Conservation (phyloP, 768 basidiomycete species). For the Cyclocybe aegerita region DNA sequence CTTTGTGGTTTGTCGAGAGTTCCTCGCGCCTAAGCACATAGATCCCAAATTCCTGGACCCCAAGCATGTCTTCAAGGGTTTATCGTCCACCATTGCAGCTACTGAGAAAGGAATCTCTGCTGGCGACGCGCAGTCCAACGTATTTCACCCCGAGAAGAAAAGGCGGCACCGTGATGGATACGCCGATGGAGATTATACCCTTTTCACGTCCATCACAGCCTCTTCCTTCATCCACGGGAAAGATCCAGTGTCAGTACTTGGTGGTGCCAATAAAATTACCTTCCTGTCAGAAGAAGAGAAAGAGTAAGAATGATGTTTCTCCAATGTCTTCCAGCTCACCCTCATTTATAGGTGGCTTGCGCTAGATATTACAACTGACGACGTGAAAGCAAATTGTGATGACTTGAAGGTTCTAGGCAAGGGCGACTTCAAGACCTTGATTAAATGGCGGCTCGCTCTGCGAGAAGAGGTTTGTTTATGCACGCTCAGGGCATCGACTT, state of each 20-base stretch:
- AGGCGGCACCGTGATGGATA: slow-evolving; percentile 92
- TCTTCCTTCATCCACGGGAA: slow-evolving; percentile 64
- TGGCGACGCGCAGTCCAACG: slow-evolving; percentile 79
- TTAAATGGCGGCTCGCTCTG: slow-evolving; percentile 88
- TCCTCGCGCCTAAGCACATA: slow-evolving; percentile 91
- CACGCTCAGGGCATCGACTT: background rate
- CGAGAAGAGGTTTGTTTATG: slow-evolving; percentile 76
- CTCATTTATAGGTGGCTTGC: slow-evolving; percentile 61
- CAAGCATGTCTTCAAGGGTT: slow-evolving; percentile 95
- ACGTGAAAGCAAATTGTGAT: slow-evolving; percentile 79
- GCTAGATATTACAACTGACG: slow-evolving; percentile 69
- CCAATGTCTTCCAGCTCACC: slow-evolving; percentile 2
- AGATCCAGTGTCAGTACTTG: slow-evolving; percentile 81
- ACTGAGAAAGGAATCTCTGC: slow-evolving; percentile 54
- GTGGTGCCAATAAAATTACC: slow-evolving; percentile 71
- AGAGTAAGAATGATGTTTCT: slow-evolving; percentile 41
- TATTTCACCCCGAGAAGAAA: slow-evolving; percentile 98
- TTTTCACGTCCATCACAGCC: slow-evolving; percentile 75
- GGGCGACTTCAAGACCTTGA: slow-evolving; percentile 90
- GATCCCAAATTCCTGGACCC: slow-evolving; percentile 98
- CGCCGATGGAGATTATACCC: slow-evolving; percentile 88
- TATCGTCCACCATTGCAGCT: slow-evolving; percentile 45
- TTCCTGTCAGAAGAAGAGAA: slow-evolving; percentile 87
- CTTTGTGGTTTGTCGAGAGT: slow-evolving; percentile 97
- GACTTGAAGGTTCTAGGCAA: slow-evolving; percentile 98